A percentile compares a stretch with the other conserved stretches of the same genome.
Conservation (phyloP, 2,329 filamentous ascomycete genomes). For the Paracamarosporium sp. region DNA sequence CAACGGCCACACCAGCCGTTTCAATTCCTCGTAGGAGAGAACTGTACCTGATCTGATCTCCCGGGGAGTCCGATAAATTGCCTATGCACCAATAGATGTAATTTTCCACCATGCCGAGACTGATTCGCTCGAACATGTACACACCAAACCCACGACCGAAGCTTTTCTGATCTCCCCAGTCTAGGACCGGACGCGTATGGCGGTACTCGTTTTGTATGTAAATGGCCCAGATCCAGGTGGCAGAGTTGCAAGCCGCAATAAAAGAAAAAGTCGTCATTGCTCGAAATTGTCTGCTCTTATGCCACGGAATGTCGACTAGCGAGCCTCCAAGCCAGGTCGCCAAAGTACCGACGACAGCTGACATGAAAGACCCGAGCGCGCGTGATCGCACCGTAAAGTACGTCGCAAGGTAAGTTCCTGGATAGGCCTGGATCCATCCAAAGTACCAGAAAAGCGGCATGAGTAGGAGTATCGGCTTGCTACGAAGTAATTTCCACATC, state of each 20-base stretch:
- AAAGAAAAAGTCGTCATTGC: constrained; percentile 50
- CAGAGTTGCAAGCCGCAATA: constrained; percentile 52
- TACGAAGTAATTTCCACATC: constrained; percentile 53
- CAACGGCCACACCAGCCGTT: constrained; percentile 51
- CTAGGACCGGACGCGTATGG: constrained; percentile 50
- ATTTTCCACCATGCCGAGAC: constrained; percentile 51
- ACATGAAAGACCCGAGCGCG: constrained; percentile 54
- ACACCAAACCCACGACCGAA: constrained; percentile 54
- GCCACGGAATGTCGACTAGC: constrained; percentile 55
- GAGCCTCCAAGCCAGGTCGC: constrained; percentile 57
- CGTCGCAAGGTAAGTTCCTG: constrained; percentile 59
- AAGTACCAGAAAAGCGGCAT: constrained; percentile 51
- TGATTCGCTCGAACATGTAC: constrained; percentile 51
- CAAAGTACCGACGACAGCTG: constrained; percentile 52
- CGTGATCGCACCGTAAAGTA: constrained; percentile 60
- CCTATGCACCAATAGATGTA: constrained; percentile 58
- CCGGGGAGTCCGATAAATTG: constrained; percentile 53
- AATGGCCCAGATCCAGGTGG: constrained; percentile 57
- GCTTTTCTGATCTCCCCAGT: constrained; percentile 50
- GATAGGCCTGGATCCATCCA: constrained; percentile 56
- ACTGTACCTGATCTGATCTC: constrained; percentile 54
- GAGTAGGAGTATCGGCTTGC: constrained; percentile 55
- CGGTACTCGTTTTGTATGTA: constrained; percentile 57
- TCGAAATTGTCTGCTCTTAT: constrained; percentile 48
- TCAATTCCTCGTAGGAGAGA: constrained; percentile 53